Conservation (phyloP, 2,329 filamentous ascomycete genomes). For the Fusarium nisikadoi region DNA sequence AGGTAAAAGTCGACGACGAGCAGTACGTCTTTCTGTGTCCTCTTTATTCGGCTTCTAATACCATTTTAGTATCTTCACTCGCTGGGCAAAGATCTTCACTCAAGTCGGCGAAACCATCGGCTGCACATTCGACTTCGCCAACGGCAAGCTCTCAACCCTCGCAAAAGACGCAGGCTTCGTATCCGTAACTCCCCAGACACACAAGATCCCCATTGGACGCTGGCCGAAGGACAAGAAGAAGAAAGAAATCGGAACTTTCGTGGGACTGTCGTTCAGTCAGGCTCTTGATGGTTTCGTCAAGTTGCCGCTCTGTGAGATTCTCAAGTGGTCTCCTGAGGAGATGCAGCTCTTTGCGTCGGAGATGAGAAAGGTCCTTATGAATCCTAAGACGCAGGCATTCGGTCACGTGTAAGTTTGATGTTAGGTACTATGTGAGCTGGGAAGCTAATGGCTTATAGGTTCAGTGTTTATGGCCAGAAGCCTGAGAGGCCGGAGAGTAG, state of each 20-base stretch:
- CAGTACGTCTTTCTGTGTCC: constrained; percentile 2
- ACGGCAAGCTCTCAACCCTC: constrained; percentile 31
- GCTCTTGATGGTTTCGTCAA: constrained; percentile 39
- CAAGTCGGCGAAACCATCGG: constrained; percentile 31
- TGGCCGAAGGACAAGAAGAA: constrained; percentile 39
- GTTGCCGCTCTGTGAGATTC: constrained; percentile 36
- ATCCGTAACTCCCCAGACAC: constrained; percentile 1
- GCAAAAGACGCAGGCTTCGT: constrained; percentile 24
- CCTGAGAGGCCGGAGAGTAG: neutral
- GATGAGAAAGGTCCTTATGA: constrained; percentile 30
- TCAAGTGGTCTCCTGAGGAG: constrained; percentile 31
- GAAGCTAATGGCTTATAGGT: constrained; percentile 6
- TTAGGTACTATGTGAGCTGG: rapidly evolving
- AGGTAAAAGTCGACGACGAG: constrained; percentile 11
- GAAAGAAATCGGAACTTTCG: constrained; percentile 39
- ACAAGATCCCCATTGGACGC: constrained; percentile 34
- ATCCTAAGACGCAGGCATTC: constrained; percentile 27
- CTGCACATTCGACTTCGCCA: constrained; percentile 33
- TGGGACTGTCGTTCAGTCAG: constrained; percentile 38
- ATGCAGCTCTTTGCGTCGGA: constrained; percentile 40
- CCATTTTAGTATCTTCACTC: constrained; percentile 21
- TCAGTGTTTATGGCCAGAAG: constrained; percentile 35
- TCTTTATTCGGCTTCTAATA: rapidly evolving
- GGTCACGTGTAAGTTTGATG: constrained; percentile 29
- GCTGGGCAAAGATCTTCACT: constrained; percentile 30